These are phyloP conservation scores for Berkeleyomyces basicola DNA, from an alignment of 2,329 filamentous ascomycete species.

Conservation along the genomic window DNA sequence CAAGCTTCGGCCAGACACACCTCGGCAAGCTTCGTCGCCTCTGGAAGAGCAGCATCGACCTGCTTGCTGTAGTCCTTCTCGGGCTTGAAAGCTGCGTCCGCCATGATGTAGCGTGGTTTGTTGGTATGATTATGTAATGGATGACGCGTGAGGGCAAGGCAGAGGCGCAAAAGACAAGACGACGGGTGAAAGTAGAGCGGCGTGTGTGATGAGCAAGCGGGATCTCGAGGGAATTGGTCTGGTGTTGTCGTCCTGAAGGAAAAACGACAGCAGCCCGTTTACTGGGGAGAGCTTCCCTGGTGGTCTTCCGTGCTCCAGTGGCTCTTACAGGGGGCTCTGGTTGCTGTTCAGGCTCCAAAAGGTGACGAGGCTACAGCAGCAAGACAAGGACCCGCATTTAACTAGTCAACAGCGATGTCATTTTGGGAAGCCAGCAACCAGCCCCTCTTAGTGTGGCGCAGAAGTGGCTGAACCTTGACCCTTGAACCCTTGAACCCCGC, in stretches of 20 bases:
- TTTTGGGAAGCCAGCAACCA: neutral
- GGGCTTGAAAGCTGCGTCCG: conserved; percentile 69
- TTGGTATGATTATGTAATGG: conserved; percentile 1
- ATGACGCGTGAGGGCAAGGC: neutral
- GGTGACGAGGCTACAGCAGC: conserved; percentile 11
- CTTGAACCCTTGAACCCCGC: neutral
- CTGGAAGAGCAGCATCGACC: conserved; percentile 77
- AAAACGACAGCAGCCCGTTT: neutral
- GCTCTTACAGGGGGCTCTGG: neutral
- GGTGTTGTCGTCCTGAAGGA: neutral
- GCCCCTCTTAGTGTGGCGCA: neutral
- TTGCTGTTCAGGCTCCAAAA: conserved; percentile 10
- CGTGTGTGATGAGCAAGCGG: neutral
- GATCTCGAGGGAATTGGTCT: neutral
- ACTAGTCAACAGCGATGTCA: conserved; percentile 5
- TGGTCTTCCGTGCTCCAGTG: neutral
- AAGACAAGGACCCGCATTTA: conserved; percentile 1
- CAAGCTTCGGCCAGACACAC: conserved; percentile 33
- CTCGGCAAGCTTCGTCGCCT: conserved; percentile 79
- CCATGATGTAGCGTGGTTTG: conserved; percentile 37
- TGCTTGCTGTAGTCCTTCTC: conserved; percentile 99
- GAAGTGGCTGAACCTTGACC: neutral
- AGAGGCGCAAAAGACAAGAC: neutral
- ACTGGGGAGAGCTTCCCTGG: neutral
- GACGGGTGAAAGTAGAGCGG: neutral